A percentile compares a stretch with the other conserved stretches of the same genome.
These are phyloP conservation scores for Leishmania turanica DNA, from an alignment of 208 protist species.

Conservation along the genomic window DNA sequence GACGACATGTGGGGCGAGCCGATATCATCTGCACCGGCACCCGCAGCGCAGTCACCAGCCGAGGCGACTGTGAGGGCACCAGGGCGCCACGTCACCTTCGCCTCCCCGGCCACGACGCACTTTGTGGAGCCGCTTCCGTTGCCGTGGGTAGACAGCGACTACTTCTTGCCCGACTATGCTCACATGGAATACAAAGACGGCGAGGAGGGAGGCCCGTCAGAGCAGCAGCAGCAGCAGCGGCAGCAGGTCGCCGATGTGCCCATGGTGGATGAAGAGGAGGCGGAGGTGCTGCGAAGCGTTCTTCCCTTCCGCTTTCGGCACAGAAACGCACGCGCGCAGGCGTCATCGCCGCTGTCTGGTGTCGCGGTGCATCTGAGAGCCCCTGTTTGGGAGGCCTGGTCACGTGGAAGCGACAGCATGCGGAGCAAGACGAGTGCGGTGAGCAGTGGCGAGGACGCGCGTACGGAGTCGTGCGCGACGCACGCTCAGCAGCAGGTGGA, in stretches of 20 bases:
- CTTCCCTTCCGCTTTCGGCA: constrained; percentile 28
- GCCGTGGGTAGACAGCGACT: constrained; percentile 21
- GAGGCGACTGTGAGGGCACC: neutral
- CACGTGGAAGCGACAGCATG: constrained; percentile 7
- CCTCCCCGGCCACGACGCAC: neutral
- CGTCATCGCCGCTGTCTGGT: constrained; percentile 1
- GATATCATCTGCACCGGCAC: constrained; percentile 4
- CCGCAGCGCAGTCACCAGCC: neutral
- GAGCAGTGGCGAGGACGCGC: neutral
- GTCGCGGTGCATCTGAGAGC: neutral
- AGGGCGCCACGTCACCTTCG: constrained; percentile 15
- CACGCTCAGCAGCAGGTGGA: neutral
- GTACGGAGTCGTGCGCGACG: neutral
- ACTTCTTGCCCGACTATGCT: constrained; percentile 26
- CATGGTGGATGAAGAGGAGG: constrained; percentile 7
- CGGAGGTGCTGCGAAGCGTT: constrained; percentile 12
- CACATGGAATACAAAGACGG: constrained; percentile 29
- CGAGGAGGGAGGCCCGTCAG: neutral
- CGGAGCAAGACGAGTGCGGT: neutral
- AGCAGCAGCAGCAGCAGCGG: neutral
- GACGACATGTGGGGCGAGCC: constrained; percentile 16
- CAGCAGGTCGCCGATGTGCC: neutral
- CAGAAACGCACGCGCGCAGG: neutral
- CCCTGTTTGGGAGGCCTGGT: constrained; percentile 13
- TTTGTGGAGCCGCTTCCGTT: constrained; percentile 23